A percentile compares a stretch with the other conserved stretches of the same genome.
Evolutionary conservation across 352 stramenopile genomes (phyloP).

Genomic region (Phytopythium montanum): DNA sequence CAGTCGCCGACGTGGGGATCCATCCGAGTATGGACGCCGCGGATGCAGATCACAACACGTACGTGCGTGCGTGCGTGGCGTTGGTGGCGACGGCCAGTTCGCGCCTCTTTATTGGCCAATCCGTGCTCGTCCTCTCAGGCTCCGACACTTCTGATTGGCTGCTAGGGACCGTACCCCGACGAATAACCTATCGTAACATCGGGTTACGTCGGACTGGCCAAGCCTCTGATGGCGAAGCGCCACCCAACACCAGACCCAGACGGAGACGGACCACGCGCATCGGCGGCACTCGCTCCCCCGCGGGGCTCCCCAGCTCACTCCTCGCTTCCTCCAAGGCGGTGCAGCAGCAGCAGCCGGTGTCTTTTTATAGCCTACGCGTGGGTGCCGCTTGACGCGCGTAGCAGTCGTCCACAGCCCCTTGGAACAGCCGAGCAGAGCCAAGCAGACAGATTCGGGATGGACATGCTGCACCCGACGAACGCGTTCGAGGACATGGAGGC

Average conservation of each 20-base stretch:
- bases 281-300: too few relatives aligned
- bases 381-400: too few relatives aligned
- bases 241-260: neutral
- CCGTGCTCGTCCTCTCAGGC: neutral
- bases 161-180: neutral
- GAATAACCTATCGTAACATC: neutral
- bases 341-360: neutral
- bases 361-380: neutral
- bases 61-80: neutral
- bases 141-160: conserved; percentile 7
- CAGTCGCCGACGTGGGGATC: too few relatives aligned
- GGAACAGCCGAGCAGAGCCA: neutral
- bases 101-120: conserved; percentile 2
- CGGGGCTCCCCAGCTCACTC: too few relatives aligned
- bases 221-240: neutral
- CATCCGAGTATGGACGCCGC: too few relatives aligned
- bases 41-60: neutral
- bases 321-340: too few relatives aligned
- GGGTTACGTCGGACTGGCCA: neutral
- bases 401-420: neutral
- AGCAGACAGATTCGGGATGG: neutral
- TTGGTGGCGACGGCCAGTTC: neutral
- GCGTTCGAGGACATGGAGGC: conserved; percentile 50
- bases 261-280: too few relatives aligned
- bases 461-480: conserved; percentile 55